A percentile compares a stretch with the other conserved stretches of the same genome.
Evolutionary conservation across 2,329 filamentous ascomycete species (phyloP).

Genomic region (Pseudogymnoascus verrucosus): DNA sequence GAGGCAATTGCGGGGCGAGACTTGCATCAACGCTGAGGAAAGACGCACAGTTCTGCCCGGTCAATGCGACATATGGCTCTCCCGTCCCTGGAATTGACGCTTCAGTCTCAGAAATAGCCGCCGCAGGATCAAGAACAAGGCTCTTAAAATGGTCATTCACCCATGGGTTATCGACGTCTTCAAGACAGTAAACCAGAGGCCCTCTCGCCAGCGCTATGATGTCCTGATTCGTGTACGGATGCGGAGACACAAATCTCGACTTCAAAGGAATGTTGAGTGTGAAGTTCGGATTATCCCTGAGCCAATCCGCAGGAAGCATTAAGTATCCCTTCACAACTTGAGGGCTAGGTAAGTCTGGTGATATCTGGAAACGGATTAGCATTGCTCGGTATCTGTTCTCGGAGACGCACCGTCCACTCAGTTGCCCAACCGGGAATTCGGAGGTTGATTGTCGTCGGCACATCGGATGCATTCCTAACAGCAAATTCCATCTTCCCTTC

Average conservation of each 20-base stretch:
- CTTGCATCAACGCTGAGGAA: constrained; percentile 11
- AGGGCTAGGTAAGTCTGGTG: constrained; percentile 15
- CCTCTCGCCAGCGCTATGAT: constrained; percentile 47
- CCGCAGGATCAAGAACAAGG: constrained; percentile 17
- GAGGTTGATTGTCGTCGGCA: constrained; percentile 37
- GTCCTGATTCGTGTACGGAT: constrained; percentile 49
- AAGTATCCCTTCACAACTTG: constrained; percentile 43
- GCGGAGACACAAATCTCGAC: constrained; percentile 42
- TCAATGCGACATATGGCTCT: constrained; percentile 19
- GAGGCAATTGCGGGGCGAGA: constrained; percentile 9
- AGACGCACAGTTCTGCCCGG: constrained; percentile 16
- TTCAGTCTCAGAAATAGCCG: constrained; percentile 13
- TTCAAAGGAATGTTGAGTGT: constrained; percentile 38
- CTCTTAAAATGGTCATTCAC: constrained; percentile 46
- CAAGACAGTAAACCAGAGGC: constrained; percentile 52
- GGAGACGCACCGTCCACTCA: constrained; percentile 23
- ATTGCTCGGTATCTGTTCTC: background rate
- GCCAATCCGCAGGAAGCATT: constrained; percentile 34
- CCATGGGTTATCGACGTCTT: constrained; percentile 50
- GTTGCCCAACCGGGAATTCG: constrained; percentile 48
- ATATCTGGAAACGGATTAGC: constrained; percentile 11
- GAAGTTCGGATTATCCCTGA: constrained; percentile 34
- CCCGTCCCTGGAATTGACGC: constrained; percentile 11
- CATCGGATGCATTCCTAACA: constrained; percentile 27
- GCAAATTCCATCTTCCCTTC: constrained; percentile 42